phyloP scores from a whole-genome alignment of 2,329 filamentous ascomycete genomes.

The Neocucurbitaria cava region DNA sequence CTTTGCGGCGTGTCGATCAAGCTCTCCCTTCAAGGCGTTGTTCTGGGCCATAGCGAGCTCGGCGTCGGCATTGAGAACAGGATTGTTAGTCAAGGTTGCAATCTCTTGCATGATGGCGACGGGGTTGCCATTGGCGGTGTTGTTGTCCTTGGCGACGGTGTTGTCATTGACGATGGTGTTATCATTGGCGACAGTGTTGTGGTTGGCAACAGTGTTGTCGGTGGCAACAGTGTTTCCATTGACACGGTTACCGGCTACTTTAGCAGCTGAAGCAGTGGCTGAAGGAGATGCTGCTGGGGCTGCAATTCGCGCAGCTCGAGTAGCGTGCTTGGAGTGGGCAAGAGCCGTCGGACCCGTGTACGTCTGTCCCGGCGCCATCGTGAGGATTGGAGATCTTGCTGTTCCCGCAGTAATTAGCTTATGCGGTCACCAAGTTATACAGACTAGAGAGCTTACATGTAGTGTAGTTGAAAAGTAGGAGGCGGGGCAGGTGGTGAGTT shows the following conservation, averaged over 20 bases:
- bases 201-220: constrained; percentile 9
- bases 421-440: neutral
- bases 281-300: constrained; percentile 10
- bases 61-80: constrained; percentile 6
- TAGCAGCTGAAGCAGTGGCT: constrained; percentile 2
- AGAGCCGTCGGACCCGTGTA: constrained; percentile 21
- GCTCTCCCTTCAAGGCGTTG: constrained; percentile 25
- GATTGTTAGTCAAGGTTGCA: constrained; percentile 9
- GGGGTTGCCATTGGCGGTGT: constrained; percentile 12
- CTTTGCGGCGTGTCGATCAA: constrained; percentile 24
- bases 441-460: neutral
- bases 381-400: neutral
- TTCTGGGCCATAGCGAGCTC: constrained; percentile 34
- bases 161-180: constrained; percentile 11
- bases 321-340: constrained; percentile 28
- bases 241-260: neutral
- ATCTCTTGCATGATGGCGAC: constrained; percentile 38
- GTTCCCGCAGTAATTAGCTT: neutral
- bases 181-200: constrained; percentile 31
- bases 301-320: constrained; percentile 9
- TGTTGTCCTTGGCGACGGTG: constrained; percentile 31
- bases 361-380: constrained; percentile 10
- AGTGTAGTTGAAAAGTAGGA: neutral
- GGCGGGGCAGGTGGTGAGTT: neutral
- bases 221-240: constrained; percentile 27